Evolutionary conservation across 192 early-diverging fungal genomes (phyloP), one percentile per base, ranked within the genome.

Genomic region (Entomortierella lignicola): DNA sequence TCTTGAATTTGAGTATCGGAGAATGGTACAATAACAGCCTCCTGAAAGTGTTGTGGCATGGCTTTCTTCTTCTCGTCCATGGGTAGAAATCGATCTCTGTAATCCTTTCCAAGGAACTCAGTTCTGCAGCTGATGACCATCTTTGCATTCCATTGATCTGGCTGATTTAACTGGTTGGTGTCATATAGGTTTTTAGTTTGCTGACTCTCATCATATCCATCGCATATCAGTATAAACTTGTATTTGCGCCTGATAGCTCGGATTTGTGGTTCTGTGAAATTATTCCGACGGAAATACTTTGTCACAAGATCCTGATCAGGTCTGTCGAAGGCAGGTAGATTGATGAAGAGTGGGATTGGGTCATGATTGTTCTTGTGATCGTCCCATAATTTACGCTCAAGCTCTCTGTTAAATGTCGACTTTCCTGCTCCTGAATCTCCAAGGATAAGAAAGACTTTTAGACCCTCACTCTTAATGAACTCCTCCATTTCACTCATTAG

Each of bases 391-490:
- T 51, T 15, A 29, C 4, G 6, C 17, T 63, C 61, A 13, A 63
- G 30, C 8, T 27, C 1, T 0, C 30, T 23, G 15, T 32, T 48
- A 23, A 63, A 63, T 23, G 61, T 63, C 43, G 61, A 51, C 20
- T 63, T 63, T 1, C 61, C 61, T 20, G 61, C 61, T 32, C 61
- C 61, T 4, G 61, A 63, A 29, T 51, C 47, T 31, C 61, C 61
- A 10, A 63, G 61, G 23, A 63, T 12, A 13, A 63, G 18, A 2
- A 63, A 51, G 8, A 63, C 43, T 51, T 64, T 25, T 32, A 29
- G 23, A 29, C 10, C 34, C 10, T 50, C 47, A n/a, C 44, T 29
- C 1, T 43, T 15, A 25, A 62, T 30, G 31, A 62, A 62, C 15
- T 7, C 60, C 29, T 50, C 47, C 2, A 30, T 11, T 1, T 62